Evolutionary conservation across 345 rosid species (phyloP).

Genomic region (Linum usitatissimum): DNA sequence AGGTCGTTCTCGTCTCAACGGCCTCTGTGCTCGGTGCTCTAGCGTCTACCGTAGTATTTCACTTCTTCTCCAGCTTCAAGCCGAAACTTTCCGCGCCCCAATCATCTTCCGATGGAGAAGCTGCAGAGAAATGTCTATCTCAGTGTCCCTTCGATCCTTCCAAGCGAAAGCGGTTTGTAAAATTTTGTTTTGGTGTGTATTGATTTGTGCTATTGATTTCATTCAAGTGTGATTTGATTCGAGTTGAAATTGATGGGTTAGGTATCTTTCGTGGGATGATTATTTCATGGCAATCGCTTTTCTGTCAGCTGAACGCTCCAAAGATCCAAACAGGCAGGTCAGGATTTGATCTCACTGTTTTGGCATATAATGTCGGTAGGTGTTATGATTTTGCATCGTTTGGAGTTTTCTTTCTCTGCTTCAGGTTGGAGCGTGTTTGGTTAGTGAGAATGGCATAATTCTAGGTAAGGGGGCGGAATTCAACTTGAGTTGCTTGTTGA

Average conservation of each 20-base stretch:
- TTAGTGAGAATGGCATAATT: conserved; percentile 73
- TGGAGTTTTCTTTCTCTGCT: neutral
- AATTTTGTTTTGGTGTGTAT: neutral
- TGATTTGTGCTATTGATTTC: neutral
- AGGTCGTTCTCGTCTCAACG: conserved; percentile 42
- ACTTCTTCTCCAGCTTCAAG: conserved; percentile 33
- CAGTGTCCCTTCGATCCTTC: conserved; percentile 60
- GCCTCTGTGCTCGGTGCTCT: conserved; percentile 60
- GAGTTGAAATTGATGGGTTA: conserved; percentile 7
- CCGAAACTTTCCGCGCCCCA: conserved; percentile 14
- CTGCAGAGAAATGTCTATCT: conserved; percentile 24
- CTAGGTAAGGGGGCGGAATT: conserved; percentile 43
- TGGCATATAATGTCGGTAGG: too few relatives aligned
- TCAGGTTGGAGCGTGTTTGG: conserved; percentile 95
- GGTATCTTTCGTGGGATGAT: conserved; percentile 92
- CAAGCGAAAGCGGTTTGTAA: conserved; percentile 64
- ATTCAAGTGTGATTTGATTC: neutral
- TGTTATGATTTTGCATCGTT: neutral
- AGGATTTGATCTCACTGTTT: neutral
- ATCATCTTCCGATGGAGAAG: conserved; percentile 24
- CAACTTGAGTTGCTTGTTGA: too few relatives aligned
- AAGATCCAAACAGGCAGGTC: conserved; percentile 98
- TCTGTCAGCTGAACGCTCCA: conserved; percentile 73
- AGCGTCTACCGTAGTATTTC: conserved; percentile 47
- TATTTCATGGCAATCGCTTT: conserved; percentile 90